Percentiles rank a stretch among this genome's conserved stretches.
Evolutionary conservation across 352 stramenopile species (phyloP).

Genomic region (Pythium sukuiense): DNA sequence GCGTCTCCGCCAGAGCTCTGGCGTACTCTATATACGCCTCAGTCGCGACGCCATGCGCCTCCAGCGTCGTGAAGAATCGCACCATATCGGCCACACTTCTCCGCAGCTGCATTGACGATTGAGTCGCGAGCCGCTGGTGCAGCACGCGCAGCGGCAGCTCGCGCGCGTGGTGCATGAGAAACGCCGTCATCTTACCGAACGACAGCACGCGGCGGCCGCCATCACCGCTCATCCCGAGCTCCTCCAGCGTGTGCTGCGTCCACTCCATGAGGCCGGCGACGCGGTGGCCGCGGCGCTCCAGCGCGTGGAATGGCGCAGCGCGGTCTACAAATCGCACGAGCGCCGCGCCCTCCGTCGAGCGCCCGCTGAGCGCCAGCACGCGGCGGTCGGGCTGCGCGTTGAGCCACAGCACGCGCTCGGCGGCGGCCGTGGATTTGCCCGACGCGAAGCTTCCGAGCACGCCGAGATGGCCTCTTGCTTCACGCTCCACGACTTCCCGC

Average conservation of each 20-base stretch:
- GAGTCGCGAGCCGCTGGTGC: slow-evolving; percentile 40
- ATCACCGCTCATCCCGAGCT: slow-evolving; percentile 42
- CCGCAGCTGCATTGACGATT: slow-evolving; percentile 46
- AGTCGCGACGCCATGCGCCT: slow-evolving; percentile 51
- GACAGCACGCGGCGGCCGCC: slow-evolving; percentile 41
- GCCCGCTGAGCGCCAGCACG: slow-evolving; percentile 22
- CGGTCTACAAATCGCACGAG: slow-evolving; percentile 19
- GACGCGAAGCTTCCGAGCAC: slow-evolving; percentile 12
- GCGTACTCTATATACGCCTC: slow-evolving; percentile 41
- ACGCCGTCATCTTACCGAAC: slow-evolving; percentile 42
- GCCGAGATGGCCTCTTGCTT: slow-evolving; percentile 3
- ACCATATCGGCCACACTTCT: slow-evolving; percentile 59
- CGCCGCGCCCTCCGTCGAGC: not conserved
- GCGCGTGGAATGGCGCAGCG: slow-evolving; percentile 46
- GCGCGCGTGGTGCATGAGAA: slow-evolving; percentile 54
- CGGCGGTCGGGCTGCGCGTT: slow-evolving; percentile 15
- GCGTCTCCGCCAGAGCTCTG: slow-evolving; percentile 13
- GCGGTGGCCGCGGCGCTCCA: slow-evolving; percentile 68
- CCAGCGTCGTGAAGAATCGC: slow-evolving; percentile 70
- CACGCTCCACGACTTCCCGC: slow-evolving; percentile 1
- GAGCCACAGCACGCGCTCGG: slow-evolving; percentile 26
- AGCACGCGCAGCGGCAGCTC: slow-evolving; percentile 41
- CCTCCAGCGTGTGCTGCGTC: slow-evolving; percentile 64
- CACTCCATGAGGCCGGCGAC: slow-evolving; percentile 58
- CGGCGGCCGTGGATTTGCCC: slow-evolving; percentile 25